Conservation (phyloP, 2,329 filamentous ascomycete species). For the Phialocephala subalpina region DNA sequence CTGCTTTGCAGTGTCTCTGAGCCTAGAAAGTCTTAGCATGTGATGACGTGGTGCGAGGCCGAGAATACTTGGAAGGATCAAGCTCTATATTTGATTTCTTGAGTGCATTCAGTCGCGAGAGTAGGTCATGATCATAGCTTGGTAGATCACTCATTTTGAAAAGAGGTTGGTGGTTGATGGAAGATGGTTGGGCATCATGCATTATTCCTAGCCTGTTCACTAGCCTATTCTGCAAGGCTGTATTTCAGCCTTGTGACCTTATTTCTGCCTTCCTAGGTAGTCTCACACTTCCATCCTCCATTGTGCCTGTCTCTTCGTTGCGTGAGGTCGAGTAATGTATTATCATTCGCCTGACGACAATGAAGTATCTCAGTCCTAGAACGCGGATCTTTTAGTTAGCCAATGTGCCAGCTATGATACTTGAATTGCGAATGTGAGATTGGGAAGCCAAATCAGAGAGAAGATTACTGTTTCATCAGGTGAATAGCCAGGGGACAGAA, state of each 20-base stretch:
- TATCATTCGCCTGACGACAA: too few species aligned
- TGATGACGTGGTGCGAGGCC: constrained; percentile 18
- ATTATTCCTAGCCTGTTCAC: constrained; percentile 10
- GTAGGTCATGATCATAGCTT: constrained; percentile 41
- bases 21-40: constrained; percentile 33
- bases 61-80: constrained; percentile 36
- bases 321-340: too few species aligned
- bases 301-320: neutral
- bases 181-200: constrained; percentile 8
- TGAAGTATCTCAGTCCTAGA: neutral
- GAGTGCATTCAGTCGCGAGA: constrained; percentile 43
- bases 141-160: constrained; percentile 40
- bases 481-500: constrained; percentile 44
- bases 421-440: neutral
- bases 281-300: too few species aligned
- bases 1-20: constrained; percentile 22
- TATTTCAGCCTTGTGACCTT: constrained; percentile 31
- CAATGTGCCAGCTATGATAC: neutral
- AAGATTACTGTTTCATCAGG: constrained; percentile 61
- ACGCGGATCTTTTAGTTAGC: neutral
- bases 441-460: constrained; percentile 53
- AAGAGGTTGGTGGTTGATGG: neutral
- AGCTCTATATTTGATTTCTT: constrained; percentile 42
- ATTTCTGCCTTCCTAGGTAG: too few species aligned
- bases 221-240: constrained; percentile 30